Conservation (phyloP, 192 early-diverging fungal species). For the Coemansia sp. region DNA sequence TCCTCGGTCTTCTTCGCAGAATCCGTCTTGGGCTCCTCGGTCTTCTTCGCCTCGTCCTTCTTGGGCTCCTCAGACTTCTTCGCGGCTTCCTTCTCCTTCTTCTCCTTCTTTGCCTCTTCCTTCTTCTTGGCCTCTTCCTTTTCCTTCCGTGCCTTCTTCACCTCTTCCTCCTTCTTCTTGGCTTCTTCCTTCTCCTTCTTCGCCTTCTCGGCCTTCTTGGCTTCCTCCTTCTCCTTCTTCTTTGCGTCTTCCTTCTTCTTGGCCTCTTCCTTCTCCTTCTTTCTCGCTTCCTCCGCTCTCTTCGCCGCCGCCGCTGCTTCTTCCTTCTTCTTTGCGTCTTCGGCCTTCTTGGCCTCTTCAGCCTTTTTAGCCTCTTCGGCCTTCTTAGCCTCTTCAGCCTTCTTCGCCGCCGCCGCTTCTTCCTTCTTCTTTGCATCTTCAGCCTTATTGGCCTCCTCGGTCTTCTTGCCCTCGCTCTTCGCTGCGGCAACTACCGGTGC, state of each 20-base stretch:
- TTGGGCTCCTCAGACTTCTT: constrained; percentile 16
- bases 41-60: constrained; percentile 9
- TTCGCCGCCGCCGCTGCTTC: constrained; percentile 6
- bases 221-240: background rate
- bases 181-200: background rate
- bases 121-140: constrained; percentile 9
- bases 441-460: background rate
- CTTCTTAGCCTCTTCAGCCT: background rate
- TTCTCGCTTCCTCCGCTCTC: background rate
- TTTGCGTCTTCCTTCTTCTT: constrained; percentile 12
- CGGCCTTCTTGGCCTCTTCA: background rate
- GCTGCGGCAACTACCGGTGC: constrained; percentile 1
- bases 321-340: constrained; percentile 5
- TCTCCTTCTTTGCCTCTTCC: constrained; percentile 10
- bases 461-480: constrained; percentile 17
- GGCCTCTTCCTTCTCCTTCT: constrained; percentile 3
- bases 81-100: constrained; percentile 1
- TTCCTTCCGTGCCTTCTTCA: background rate
- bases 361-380: constrained; percentile 12
- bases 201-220: constrained; percentile 5
- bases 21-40: constrained; percentile 3
- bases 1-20: constrained; percentile 7
- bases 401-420: background rate
- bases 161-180: background rate
- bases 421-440: constrained; percentile 7